phyloP scores from a whole-genome alignment of 257 asterid genomes.

The Ajuga chamaepitys region DNA sequence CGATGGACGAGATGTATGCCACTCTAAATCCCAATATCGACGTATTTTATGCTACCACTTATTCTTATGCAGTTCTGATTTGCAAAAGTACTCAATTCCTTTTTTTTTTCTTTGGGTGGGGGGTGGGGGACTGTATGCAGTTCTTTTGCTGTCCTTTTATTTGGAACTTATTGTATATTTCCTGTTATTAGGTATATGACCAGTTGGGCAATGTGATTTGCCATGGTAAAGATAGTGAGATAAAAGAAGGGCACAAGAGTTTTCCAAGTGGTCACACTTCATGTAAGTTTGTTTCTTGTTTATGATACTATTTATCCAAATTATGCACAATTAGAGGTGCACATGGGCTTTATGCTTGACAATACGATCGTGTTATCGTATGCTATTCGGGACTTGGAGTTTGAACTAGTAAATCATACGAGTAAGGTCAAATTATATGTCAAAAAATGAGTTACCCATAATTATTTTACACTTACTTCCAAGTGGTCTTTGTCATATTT shows the following conservation, averaged over 20 bases:
- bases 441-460: not conserved
- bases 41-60: not conserved
- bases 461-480: not conserved
- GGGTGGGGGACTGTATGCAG: not conserved
- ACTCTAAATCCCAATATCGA: not conserved
- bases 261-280: conserved; percentile 94
- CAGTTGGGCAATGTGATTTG: conserved; percentile 60
- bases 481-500: not conserved
- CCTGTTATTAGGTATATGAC: conserved; percentile 41
- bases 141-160: not conserved
- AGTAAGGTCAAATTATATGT: not conserved
- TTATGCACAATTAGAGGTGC: not conserved
- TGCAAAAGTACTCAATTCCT: not conserved
- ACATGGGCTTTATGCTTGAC: not conserved
- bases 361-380: no score
- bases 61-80: not conserved
- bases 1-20: conserved; percentile 57
- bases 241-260: conserved; percentile 92
- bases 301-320: not conserved
- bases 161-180: not conserved
- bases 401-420: not conserved
- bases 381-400: not conserved
- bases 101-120: no score
- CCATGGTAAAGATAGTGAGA: conserved; percentile 60
- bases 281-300: conserved; percentile 35